Base-by-base conservation (phyloP, 2,329 filamentous ascomycete species). In the Trichoderma polysporum region DNA sequence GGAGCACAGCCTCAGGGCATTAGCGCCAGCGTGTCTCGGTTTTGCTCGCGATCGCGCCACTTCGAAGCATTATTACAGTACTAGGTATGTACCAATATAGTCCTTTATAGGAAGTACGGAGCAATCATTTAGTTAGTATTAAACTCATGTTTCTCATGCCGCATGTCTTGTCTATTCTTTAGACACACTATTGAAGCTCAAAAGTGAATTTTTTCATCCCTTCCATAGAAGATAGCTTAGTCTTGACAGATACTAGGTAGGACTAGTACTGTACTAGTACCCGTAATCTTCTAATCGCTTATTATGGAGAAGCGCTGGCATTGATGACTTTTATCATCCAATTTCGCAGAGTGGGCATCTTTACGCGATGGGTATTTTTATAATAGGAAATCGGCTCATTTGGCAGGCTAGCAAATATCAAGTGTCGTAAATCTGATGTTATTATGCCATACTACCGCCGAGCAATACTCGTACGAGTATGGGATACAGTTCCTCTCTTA, bases 271-370 rank as follows among this genome's bases (percentile, higher is more conserved):
- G 22, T 22, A 13, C n/a, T 3, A 2, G 54, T 25, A 19, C 29
- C 41, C 39, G 29, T n/a, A 45, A 45, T 45, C 3, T 4, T 9
- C 9, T 45, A 7, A 45, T 45, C 41, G 41, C 41, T 45, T 22
- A 45, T 45, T 45, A 45, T 22, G 41, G n/a, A 19, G 41, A n/a
- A 19, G 41, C 41, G 9, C 19, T 35, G n/a, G 58, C 58, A 61
- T 61, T 61, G 47, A 52, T 27, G 33, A 25, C 25, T 22, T 63
- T 62, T 45, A 41, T 39, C 49, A 53, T 53, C 27, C 49, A 63
- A 63, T 63, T 54, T 63, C 59, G 49, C 33, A 53, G 25, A 33
- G 59, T 41, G 59, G 59, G 49, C 39, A 17, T 59, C 59, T 39
- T 22, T 41, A 63, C 35, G 25, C 33, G n/a, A 41, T 61, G 19